A percentile compares a stretch with the other conserved stretches of the same genome.
Conservation (phyloP, 257 asterid genomes). For the Solanum megistacrolobum region DNA sequence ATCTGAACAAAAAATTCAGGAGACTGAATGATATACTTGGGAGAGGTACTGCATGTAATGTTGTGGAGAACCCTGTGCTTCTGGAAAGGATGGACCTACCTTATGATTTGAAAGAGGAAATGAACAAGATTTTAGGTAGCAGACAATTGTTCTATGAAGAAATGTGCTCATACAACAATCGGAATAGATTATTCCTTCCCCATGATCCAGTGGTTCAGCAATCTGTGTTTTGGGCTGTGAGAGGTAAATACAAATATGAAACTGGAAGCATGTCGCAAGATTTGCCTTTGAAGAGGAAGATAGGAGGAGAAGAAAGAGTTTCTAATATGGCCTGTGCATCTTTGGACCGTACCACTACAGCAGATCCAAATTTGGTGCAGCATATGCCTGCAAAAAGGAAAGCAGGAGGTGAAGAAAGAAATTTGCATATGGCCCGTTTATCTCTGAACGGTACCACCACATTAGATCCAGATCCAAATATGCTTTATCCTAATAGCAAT, state of each 20-base stretch:
- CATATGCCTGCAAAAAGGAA: neutral
- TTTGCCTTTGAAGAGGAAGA: slow-evolving; percentile 19
- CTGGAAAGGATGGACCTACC: slow-evolving; percentile 21
- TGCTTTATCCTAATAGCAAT: neutral
- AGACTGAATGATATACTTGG: slow-evolving; percentile 37
- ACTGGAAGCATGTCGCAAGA: neutral
- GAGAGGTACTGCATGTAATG: slow-evolving; percentile 7
- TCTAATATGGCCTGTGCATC: neutral
- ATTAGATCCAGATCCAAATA: neutral
- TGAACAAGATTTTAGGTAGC: slow-evolving; percentile 25
- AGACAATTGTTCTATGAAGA: slow-evolving; percentile 38
- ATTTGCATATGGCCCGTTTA: neutral
- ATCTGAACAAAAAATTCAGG: slow-evolving; percentile 37
- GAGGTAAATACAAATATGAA: slow-evolving; percentile 5
- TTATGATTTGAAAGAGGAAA: slow-evolving; percentile 18
- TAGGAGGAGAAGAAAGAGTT: slow-evolving; percentile 9
- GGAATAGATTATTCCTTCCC: slow-evolving; percentile 20
- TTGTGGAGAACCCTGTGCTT: slow-evolving; percentile 30
- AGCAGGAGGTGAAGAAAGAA: neutral
- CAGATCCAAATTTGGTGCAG: neutral
- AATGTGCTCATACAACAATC: slow-evolving; percentile 36
- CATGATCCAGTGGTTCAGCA: slow-evolving; percentile 20
- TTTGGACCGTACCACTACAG: neutral
- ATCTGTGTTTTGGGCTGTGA: slow-evolving; percentile 16
- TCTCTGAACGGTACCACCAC: neutral